Conservation (phyloP, 495 filamentous ascomycete genomes). For the Hyaloscypha bicolor region DNA sequence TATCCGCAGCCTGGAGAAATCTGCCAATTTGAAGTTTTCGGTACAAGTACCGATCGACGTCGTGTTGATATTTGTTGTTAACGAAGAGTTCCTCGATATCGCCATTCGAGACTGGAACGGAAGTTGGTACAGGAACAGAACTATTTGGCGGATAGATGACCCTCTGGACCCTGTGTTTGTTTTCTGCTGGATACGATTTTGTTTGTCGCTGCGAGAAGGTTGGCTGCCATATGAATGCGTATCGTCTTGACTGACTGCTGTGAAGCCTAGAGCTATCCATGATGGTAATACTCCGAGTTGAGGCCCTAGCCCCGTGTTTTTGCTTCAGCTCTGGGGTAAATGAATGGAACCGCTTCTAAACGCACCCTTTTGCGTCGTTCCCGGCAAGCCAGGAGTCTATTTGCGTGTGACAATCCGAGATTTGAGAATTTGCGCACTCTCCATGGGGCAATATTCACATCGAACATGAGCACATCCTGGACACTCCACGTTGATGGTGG, state of each 20-base stretch:
- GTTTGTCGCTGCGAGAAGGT: background rate
- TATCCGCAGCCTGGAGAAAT: slow-evolving; percentile 4
- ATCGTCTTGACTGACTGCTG: background rate
- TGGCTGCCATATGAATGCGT: background rate
- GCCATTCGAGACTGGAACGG: background rate
- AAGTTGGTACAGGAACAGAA: background rate
- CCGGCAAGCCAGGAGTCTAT: too few species aligned
- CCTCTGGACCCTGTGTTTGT: background rate
- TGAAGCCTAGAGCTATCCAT: background rate
- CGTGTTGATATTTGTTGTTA: background rate
- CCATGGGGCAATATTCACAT: background rate
- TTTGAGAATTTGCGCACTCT: background rate
- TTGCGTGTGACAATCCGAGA: background rate
- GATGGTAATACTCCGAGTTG: background rate
- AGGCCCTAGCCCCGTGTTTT: background rate
- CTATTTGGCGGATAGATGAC: background rate
- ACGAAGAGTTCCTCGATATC: slow-evolving; percentile 4
- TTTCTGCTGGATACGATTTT: background rate
- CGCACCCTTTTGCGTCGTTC: too few species aligned
- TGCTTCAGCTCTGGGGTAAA: too few species aligned
- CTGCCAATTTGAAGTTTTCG: slow-evolving; percentile 3
- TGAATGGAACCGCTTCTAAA: too few species aligned
- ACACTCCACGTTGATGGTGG: background rate
- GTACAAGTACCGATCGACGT: background rate
- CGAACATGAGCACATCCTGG: background rate